Evolutionary conservation across 805 yeast species (phyloP), one percentile per base, ranked within the genome.

Genomic region (Ogataea thermomethanolica): DNA sequence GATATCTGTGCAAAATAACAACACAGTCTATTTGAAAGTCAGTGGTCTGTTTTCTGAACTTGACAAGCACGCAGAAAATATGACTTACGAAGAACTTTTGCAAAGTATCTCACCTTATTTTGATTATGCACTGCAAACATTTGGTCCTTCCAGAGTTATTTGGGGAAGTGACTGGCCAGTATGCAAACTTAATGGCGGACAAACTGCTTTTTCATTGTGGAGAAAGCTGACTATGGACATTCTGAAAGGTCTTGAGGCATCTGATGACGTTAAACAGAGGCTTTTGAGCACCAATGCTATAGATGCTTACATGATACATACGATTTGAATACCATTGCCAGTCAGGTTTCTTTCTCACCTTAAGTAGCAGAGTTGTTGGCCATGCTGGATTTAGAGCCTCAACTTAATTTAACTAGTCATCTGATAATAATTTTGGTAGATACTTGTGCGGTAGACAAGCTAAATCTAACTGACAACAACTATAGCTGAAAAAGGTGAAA

Each of bases 141-240:
- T 75, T 75, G 55, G 84, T 81, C 29, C 29, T 12, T n/a, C 14
- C 14, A 26, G 29, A 26, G 29, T 26, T 26, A 26, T 26, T 26
- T 26, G 29, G 29, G 29, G 29, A 26, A 26, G 29, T 26, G 29
- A 26, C 29, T 26, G 29, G 29, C 29, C 29, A 26, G 29, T 26
- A 26, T 26, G 29, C 29, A 26, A 26, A 14, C 29, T 26, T 12
- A 26, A 26, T 26, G 29, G 29, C 14, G 29, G 29, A 26, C 15
- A 26, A 10, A 26, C 15, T 7, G 14, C 29, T 7, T 26, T 26
- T 26, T 14, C 29, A 26, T 26, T 26, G 14, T 26, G 29, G 29
- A 26, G 29, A 26, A 12, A 26, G 15, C 15, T 26, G 14, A 26
- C 29, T 14, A 26, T 26, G 29, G 29, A 26, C 29, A 26, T 26